phyloP scores from a whole-genome alignment of 169 alveolate species.

The Eimeria praecox region DNA sequence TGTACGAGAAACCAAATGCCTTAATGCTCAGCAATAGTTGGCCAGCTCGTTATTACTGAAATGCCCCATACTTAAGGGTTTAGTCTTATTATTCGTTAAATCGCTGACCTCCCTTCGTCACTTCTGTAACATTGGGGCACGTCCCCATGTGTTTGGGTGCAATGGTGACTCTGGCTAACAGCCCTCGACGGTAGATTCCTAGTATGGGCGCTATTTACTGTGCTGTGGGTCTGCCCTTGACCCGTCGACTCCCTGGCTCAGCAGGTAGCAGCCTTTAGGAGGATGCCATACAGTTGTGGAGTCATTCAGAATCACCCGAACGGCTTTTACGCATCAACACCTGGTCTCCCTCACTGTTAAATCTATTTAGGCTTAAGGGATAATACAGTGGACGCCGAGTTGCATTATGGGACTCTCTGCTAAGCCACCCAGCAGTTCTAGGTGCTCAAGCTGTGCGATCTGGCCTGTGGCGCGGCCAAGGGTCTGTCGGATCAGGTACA shows the following conservation, averaged over 20 bases:
- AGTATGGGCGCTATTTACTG: neutral
- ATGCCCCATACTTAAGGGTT: neutral
- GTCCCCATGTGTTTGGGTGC: neutral
- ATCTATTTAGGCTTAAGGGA: neutral
- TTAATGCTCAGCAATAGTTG: neutral
- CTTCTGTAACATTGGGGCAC: neutral
- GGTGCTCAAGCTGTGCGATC: slow-evolving; percentile 20
- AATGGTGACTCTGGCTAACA: neutral
- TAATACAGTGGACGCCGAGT: neutral
- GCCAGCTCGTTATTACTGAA: neutral
- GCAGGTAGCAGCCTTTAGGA: neutral
- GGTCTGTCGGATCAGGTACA: neutral
- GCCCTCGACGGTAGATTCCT: neutral
- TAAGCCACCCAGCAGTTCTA: neutral
- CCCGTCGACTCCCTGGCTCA: neutral
- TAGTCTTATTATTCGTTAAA: neutral
- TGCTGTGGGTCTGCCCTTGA: neutral
- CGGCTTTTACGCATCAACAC: neutral
- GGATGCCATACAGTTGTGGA: neutral
- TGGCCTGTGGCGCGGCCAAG: neutral
- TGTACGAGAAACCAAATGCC: neutral
- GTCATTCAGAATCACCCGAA: neutral
- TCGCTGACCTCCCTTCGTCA: neutral
- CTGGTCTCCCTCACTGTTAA: neutral
- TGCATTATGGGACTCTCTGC: neutral